A percentile compares a stretch with the other conserved stretches of the same genome.
Conservation (phyloP, 73 alveolate species). For the Paramecium biaurelia region DNA sequence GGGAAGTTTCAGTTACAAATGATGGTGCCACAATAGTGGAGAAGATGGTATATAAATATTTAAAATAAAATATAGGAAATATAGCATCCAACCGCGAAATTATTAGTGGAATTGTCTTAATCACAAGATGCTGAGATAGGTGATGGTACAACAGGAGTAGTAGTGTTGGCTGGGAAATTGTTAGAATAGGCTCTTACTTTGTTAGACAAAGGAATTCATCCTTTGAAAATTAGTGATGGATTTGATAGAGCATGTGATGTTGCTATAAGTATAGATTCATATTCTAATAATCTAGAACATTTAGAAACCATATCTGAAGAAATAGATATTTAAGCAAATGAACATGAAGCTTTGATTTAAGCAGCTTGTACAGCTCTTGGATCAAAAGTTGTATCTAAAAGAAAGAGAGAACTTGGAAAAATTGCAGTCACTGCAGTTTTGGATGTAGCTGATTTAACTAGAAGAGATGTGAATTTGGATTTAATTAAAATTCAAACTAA, state of each 20-base stretch:
- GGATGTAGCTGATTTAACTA: slow-evolving; percentile 94
- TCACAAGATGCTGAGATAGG: slow-evolving; percentile 99
- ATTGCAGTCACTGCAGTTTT: slow-evolving; percentile 98
- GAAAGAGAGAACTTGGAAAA: slow-evolving; percentile 89
- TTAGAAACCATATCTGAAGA: slow-evolving; percentile 55
- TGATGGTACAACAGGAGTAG: slow-evolving; percentile 99
- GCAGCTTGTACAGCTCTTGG: slow-evolving; percentile 99
- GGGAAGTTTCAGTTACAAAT: slow-evolving; percentile 98
- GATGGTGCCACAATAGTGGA: slow-evolving; percentile 99
- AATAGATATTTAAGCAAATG: slow-evolving; percentile 46
- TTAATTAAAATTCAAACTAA: slow-evolving; percentile 92
- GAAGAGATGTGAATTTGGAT: slow-evolving; percentile 98
- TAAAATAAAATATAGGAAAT: slow-evolving; percentile 60
- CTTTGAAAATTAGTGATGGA: slow-evolving; percentile 97
- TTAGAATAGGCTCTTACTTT: slow-evolving; percentile 92
- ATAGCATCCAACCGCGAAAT: slow-evolving; percentile 95
- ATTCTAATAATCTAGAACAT: neutral
- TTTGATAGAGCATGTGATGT: slow-evolving; percentile 96
- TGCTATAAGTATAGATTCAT: slow-evolving; percentile 15
- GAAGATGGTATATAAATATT: slow-evolving; percentile 80
- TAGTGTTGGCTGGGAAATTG: slow-evolving; percentile 98
- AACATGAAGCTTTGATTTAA: slow-evolving; percentile 72
- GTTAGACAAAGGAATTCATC: slow-evolving; percentile 98
- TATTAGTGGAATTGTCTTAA: slow-evolving; percentile 96
- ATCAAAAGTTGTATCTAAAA: slow-evolving; percentile 95